Evolutionary conservation across 441 rosid genomes (phyloP).

Genomic region (Breynia disticha): DNA sequence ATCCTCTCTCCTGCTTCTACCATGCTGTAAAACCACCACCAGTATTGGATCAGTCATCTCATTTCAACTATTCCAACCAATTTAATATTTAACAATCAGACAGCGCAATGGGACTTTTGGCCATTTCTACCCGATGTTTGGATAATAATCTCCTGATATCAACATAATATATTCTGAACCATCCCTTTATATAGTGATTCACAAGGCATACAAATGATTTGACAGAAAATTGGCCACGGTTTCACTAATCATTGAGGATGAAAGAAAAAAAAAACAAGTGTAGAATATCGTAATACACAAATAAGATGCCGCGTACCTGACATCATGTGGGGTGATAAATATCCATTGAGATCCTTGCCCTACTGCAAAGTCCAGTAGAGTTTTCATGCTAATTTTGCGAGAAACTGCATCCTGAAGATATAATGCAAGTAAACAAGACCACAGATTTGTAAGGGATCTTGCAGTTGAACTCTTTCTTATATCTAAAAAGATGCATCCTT

Average conservation of each 20-base stretch:
- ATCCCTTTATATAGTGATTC: too few species aligned
- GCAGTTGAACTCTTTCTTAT: too few species aligned
- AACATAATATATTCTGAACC: too few species aligned
- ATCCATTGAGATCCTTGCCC: constrained; percentile 89
- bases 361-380: constrained; percentile 80
- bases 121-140: too few species aligned
- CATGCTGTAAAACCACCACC: constrained; percentile 35
- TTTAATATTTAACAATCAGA: not conserved
- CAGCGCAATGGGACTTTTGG: not conserved
- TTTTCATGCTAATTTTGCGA: constrained; percentile 88
- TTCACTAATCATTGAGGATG: too few species aligned
- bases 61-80: not conserved
- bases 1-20: constrained; percentile 61
- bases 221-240: too few species aligned
- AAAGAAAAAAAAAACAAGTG: not conserved
- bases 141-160: too few species aligned
- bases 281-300: not conserved
- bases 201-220: too few species aligned
- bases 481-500: too few species aligned
- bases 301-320: constrained; percentile 41
- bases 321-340: constrained; percentile 95
- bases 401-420: constrained; percentile 88
- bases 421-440: constrained; percentile 9
- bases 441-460: not conserved
- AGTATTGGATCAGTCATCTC: not conserved